Evolutionary conservation across 176 grass and related monocot species (phyloP), one percentile per base, ranked within the genome.

Genomic region (Ensete ventricosum): DNA sequence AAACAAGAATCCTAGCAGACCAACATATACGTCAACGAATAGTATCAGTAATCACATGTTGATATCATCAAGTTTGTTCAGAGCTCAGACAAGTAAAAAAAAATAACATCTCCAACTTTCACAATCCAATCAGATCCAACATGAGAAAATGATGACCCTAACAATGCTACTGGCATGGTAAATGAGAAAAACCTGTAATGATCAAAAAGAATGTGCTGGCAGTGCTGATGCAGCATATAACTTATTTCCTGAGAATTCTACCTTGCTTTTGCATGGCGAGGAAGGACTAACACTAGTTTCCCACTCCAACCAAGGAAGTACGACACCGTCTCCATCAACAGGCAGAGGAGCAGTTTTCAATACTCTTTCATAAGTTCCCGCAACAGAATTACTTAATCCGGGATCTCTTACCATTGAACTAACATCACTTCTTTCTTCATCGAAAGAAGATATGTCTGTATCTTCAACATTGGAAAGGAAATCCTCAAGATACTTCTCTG

Each of bases 251-350:
- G 67, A 25, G 6, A 53, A 9, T 9, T 13, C 64, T 23, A 67
- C 22, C 80, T 89, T 85, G 19, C 48, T 68, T 91, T 81, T 91
- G 80, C 63, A 79, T 50, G 90, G 88, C 49, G 95, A 99, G 66
- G 67, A 80, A 20, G 82, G 78, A 24, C 84, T 81, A 1, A 71
- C 84, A 76, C 78, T 83, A 55, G 95, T 94, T 87, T 99, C 95
- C 95, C 95, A 99, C 73, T 94, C 86, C 83, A 99, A 72, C 95
- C 95, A 99, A 19, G 95, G 95, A 82, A 99, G 90, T 55, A 91
- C 84, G 78, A 99, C 86, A 9, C 94, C 94, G 29, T 99, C 95
- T 74, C 84, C 69, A 54, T 85, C 84, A 27, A 53, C 75, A 75
- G 86, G 78, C 50, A 21, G 48, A 26, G 78, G 80, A 70, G 59